These are phyloP conservation scores for Botrytis fabae DNA, from an alignment of 2,329 filamentous ascomycete genomes.

Conservation along the genomic window DNA sequence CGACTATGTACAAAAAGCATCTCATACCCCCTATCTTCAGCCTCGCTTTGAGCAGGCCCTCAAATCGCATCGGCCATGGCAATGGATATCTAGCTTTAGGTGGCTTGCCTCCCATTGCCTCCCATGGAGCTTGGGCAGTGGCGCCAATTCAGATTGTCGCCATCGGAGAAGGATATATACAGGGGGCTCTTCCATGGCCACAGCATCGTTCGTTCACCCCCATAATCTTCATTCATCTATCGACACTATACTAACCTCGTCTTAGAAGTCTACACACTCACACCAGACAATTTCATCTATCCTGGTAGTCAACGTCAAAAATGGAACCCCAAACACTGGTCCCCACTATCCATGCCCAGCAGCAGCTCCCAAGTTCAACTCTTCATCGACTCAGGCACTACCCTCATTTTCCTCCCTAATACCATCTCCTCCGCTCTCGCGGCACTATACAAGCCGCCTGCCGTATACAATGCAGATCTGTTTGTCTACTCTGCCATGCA, in stretches of 20 bases:
- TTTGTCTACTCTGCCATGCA: slow-evolving; percentile 23
- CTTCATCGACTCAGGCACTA: slow-evolving; percentile 27
- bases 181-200: slow-evolving; percentile 17
- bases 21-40: slow-evolving; percentile 49
- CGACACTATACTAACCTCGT: neutral
- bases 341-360: neutral
- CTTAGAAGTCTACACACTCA: slow-evolving; percentile 27
- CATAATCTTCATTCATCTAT: neutral
- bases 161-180: slow-evolving; percentile 14
- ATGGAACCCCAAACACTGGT: neutral
- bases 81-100: slow-evolving; percentile 52
- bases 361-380: slow-evolving; percentile 8
- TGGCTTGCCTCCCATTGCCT: slow-evolving; percentile 48
- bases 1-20: slow-evolving; percentile 48
- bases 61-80: slow-evolving; percentile 36
- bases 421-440: slow-evolving; percentile 23
- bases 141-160: slow-evolving; percentile 27
- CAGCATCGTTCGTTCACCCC: slow-evolving; percentile 6
- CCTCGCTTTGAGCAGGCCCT: slow-evolving; percentile 44
- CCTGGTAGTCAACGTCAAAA: neutral
- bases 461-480: neutral
- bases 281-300: slow-evolving; percentile 25
- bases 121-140: slow-evolving; percentile 17
- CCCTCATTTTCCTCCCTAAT: slow-evolving; percentile 25
- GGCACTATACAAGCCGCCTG: slow-evolving; percentile 24